A percentile compares a stretch with the other conserved stretches of the same genome.
Evolutionary conservation across 2,329 filamentous ascomycete species (phyloP).

Genomic region (Penicillium janthinellum): DNA sequence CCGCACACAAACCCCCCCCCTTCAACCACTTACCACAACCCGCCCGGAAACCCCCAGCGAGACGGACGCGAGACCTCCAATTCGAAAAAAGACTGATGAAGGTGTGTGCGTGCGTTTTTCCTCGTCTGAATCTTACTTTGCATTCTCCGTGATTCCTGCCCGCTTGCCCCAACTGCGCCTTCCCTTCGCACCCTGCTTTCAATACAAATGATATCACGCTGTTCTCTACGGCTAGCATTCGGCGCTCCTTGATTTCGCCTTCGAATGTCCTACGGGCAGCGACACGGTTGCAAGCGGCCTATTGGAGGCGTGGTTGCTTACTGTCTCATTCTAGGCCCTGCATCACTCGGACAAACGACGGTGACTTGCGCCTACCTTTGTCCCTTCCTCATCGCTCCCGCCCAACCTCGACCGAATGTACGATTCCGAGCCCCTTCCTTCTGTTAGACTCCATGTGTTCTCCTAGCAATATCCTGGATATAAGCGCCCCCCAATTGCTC

Average conservation of each 20-base stretch:
- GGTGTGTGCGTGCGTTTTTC: conserved; percentile 24
- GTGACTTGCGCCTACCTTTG: conserved; percentile 30
- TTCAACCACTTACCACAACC: conserved; percentile 14
- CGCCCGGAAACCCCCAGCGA: conserved; percentile 10
- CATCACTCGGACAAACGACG: conserved; percentile 29
- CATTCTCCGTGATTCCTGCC: background rate
- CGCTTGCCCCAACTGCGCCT: background rate
- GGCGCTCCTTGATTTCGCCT: conserved; percentile 8
- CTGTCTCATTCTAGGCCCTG: conserved; percentile 21
- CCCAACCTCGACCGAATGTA: conserved; percentile 40
- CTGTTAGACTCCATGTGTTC: conserved; percentile 44
- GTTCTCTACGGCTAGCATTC: conserved; percentile 9
- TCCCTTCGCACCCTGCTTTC: conserved; percentile 4
- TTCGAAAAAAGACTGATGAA: conserved; percentile 33
- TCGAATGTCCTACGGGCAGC: conserved; percentile 17
- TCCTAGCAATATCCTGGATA: conserved; percentile 36
- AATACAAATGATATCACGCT: conserved; percentile 34
- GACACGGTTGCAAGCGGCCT: conserved; percentile 21
- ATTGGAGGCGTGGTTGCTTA: conserved; percentile 23
- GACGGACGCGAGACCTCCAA: conserved; percentile 11
- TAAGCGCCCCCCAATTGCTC: conserved; percentile 37
- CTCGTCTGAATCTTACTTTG: background rate
- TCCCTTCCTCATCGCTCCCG: conserved; percentile 21
- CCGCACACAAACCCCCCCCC: conserved; percentile 23
- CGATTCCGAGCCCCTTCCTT: conserved; percentile 32